phyloP scores from a whole-genome alignment of 768 basidiomycete species.

The Psilocybe subaeruginosa region DNA sequence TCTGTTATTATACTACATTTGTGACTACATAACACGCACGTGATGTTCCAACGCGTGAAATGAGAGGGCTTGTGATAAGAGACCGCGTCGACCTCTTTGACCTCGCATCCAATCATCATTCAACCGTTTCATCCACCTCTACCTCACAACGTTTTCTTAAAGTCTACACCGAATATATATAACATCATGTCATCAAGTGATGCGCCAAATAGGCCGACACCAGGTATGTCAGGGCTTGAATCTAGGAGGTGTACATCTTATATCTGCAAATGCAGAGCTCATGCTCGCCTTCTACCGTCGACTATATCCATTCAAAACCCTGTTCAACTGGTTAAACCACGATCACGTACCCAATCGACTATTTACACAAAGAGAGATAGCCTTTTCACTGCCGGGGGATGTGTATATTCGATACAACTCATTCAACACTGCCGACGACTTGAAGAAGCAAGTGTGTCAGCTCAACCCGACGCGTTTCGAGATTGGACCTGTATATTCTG shows the following conservation, averaged over 20 bases:
- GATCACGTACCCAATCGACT: slow-evolving; percentile 77
- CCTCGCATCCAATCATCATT: neutral
- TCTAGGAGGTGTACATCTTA: neutral
- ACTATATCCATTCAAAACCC: slow-evolving; percentile 92
- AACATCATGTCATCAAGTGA: slow-evolving; percentile 8
- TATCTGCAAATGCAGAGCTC: slow-evolving; percentile 35
- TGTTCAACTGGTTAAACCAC: slow-evolving; percentile 96
- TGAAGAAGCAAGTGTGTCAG: slow-evolving; percentile 86
- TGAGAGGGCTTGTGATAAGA: neutral
- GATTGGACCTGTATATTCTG: slow-evolving; percentile 93
- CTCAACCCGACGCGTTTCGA: slow-evolving; percentile 94
- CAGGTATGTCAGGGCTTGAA: slow-evolving; percentile 17
- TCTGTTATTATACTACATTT: too few species aligned
- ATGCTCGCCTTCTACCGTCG: slow-evolving; percentile 81
- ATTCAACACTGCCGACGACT: slow-evolving; percentile 81
- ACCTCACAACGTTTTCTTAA: too few species aligned
- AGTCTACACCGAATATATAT: neutral
- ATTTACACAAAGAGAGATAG: slow-evolving; percentile 94
- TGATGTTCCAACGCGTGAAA: neutral
- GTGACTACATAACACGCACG: neutral
- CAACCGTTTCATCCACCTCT: too few species aligned
- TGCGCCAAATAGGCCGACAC: slow-evolving; percentile 16
- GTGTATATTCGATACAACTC: slow-evolving; percentile 96
- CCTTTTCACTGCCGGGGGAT: slow-evolving; percentile 90
- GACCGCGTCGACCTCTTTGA: neutral